These are phyloP conservation scores for Metschnikowia corniflorae DNA, from an alignment of 805 yeast genomes.

Conservation along the genomic window DNA sequence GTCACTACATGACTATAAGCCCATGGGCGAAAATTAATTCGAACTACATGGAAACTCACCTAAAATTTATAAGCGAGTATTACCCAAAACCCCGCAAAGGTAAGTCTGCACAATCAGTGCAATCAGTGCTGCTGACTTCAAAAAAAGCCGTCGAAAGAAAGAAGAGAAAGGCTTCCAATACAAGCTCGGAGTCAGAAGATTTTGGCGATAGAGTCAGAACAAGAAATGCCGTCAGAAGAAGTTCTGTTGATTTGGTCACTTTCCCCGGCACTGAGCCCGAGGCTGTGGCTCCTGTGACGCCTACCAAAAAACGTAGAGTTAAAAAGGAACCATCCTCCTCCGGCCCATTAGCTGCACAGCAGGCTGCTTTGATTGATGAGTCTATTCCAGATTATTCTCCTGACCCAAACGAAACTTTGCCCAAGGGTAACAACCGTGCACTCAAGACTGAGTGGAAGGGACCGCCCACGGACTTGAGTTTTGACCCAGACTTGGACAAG, in stretches of 20 bases:
- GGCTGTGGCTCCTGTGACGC: slow-evolving; percentile 22
- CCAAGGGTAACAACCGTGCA: slow-evolving; percentile 61
- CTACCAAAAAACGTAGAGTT: slow-evolving; percentile 41
- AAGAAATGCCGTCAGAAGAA: slow-evolving; percentile 47
- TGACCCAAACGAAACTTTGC: slow-evolving; percentile 51
- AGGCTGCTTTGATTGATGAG: slow-evolving; percentile 59
- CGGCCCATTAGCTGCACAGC: slow-evolving; percentile 39
- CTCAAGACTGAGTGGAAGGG: slow-evolving; percentile 97
- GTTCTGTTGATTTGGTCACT: slow-evolving; percentile 2
- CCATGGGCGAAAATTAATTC: slow-evolving; percentile 48
- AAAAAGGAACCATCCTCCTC: slow-evolving; percentile 27
- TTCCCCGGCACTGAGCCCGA: slow-evolving; percentile 16
- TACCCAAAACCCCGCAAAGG: no score
- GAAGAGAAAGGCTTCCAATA: slow-evolving; percentile 14
- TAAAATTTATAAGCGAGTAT: slow-evolving; percentile 54
- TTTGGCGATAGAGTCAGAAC: slow-evolving; percentile 53
- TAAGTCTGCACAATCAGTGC: no score
- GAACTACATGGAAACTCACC: slow-evolving; percentile 46
- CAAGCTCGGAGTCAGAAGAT: slow-evolving; percentile 33
- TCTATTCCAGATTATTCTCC: slow-evolving; percentile 84
- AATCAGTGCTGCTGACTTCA: slow-evolving; percentile 9
- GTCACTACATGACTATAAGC: slow-evolving; percentile 46
- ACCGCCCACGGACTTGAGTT: slow-evolving; percentile 85
- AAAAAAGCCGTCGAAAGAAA: slow-evolving; percentile 19
- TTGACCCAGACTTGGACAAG: slow-evolving; percentile 67